Conservation (phyloP, 2,329 filamentous ascomycete species). For the Cercospora janseana region DNA sequence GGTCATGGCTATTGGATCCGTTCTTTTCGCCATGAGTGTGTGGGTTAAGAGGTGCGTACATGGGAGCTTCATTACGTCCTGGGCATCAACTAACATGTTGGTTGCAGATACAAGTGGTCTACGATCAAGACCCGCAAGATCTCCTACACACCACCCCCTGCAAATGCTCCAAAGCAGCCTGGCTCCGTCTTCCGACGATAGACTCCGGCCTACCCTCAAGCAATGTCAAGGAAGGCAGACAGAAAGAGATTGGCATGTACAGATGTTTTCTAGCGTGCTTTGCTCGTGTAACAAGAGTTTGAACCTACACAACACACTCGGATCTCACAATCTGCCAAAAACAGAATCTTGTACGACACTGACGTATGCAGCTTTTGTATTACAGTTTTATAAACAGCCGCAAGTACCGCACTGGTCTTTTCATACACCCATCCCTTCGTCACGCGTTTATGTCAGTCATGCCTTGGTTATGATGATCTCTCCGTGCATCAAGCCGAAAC, state of each 20-base stretch:
- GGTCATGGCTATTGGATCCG: slow-evolving; percentile 75
- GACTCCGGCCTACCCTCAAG: slow-evolving; percentile 7
- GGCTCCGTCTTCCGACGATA: slow-evolving; percentile 32
- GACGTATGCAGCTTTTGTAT: neutral
- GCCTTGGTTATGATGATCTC: slow-evolving; percentile 39
- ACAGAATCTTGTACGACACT: slow-evolving; percentile 1
- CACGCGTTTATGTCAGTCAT: neutral
- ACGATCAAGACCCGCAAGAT: slow-evolving; percentile 95
- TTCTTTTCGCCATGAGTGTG: slow-evolving; percentile 81
- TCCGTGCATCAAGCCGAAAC: slow-evolving; percentile 45
- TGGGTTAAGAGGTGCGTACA: slow-evolving; percentile 80
- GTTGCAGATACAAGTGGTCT: slow-evolving; percentile 84
- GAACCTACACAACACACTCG: slow-evolving; percentile 15
- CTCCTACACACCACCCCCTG: slow-evolving; percentile 30
- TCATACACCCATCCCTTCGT: neutral
- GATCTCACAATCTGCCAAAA: neutral
- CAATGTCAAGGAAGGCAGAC: slow-evolving; percentile 10
- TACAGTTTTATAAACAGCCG: neutral
- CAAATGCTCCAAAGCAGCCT: slow-evolving; percentile 23
- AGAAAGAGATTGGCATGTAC: slow-evolving; percentile 26
- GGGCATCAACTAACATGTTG: slow-evolving; percentile 32
- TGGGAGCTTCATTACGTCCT: neutral
- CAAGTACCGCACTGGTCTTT: neutral
- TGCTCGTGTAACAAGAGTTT: slow-evolving; percentile 27
- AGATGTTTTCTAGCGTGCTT: slow-evolving; percentile 30